Base-by-base conservation (phyloP, 176 grass and related monocot species). In the Avena eriantha region DNA sequence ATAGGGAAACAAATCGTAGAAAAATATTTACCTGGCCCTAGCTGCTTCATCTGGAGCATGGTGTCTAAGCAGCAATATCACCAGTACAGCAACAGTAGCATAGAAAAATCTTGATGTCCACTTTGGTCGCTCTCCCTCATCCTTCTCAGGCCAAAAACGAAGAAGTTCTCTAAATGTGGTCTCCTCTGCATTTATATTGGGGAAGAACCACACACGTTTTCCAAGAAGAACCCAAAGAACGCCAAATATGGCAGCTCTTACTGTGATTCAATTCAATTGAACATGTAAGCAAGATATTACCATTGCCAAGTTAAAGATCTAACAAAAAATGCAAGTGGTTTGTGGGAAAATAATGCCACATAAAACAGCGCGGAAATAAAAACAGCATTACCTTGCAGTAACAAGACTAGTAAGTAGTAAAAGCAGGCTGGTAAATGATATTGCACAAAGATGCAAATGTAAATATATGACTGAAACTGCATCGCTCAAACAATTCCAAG, bases 31-130 rank as follows among this genome's bases (percentile, higher is more conserved):
- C 97, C 97, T 98, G 54, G 97, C 92, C 90, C 97, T 98, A 79
- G 97, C 97, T 88, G 97, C 97, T 89, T 98, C 97, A 66, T 98
- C 94, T 69, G 97, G 97, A 89, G 97, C 97, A 82, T 98, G 97
- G 80, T 96, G 97, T 89, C 97, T 92, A 48, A 98, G 92, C 54
- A 98, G 76, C 55, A 96, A 75, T 86, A 98, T 91, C 46, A 96
- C 77, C 68, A 76, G 73, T 88, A 94, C 80, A 31, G 92, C 71
- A 66, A 87, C 82, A 80, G 88, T 48, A 19, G 93, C 86, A 92
- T 96, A 98, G 86, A 93, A 86, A 79, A 96, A 72, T 77, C 97
- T 91, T 63, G 97, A 94, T 24, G 94, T 94, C 97, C 92, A 98
- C 74, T 96, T 98, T 75, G 93, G 92, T 21, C 79, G 82, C 66